Base-by-base conservation (phyloP, 192 early-diverging fungal genomes). In the Rhizophagus clarus region DNA sequence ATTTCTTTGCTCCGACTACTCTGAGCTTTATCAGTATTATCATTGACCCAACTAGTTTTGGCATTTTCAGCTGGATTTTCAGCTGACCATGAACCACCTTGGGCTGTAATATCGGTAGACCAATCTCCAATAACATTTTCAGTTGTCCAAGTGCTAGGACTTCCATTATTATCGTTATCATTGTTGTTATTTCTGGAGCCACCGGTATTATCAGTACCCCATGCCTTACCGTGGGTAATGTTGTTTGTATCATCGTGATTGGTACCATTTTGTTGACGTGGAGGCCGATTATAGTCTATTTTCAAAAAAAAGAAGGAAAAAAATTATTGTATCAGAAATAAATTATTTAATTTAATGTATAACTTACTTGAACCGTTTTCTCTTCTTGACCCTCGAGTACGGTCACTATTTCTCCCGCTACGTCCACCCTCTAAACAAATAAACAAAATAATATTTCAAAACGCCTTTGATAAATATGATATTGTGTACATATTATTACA, bases 261-360 rank as follows among this genome's bases (percentile, higher is more conserved):
- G 12, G 64, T 20, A 1, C 80, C 80, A 61, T 81, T 81, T 70
- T 76, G 72, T 76, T 81, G 80, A 76, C 80, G 80, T 56, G 80
- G 80, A 40, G 80, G 80, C 15, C 66, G 29, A 22, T 2, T 74
- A 66, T 76, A 76, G 63, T 71, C 79, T 80, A 51, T 79, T 28
- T 31, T 22, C 3, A 37, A 31, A 70, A 34, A 15, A 68, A 32
- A 72, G 3, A 11, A 4, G 4, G 20, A 24, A 32, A 56, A 34
- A 17, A 7, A 26, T 14, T 34, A 22, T 29, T 9, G 9, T 71
- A 9, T 15, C 4, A 37, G 49, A 51, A 31, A 17, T 24, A 34
- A 75, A 14, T 42, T 60, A 11, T 20, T 22, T 24, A 37, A 26
- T 8, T 8, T 40, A 34, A 68, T 15, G 2, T 12, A 45, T 17